Base-by-base conservation (phyloP, 2,329 filamentous ascomycete genomes). In the Phaeosphaeriaceae sp. region DNA sequence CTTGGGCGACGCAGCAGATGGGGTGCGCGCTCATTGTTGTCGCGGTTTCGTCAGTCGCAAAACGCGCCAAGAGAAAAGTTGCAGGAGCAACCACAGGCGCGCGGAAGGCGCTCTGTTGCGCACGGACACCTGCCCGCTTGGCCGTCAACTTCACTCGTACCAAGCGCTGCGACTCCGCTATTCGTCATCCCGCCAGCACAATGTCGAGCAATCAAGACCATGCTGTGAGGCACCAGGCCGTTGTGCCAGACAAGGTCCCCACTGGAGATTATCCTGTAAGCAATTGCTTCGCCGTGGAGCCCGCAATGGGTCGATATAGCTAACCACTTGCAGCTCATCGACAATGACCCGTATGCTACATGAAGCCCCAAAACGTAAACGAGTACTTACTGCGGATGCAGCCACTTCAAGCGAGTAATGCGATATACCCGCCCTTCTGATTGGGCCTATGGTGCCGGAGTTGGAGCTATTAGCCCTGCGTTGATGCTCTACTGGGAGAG, bases 401-500 rank as follows among this genome's bases (percentile, higher is more conserved):
- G 92, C 73, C 95, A 99, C 81, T 90, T 98, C 80, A 92, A 88
- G 80, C 90, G 95, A 76, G 95, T 98, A 19, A 79, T 97, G 64
- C 81, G 88, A 75, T 99, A 99, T 85, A 91, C 93, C 63, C 88
- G 95, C 63, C 83, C 88, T 48, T 91, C 89, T 50, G 95, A 99
- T 80, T 98, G 96, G 80, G 83, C 85, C 42, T 82, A 87, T 67
- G 94, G 89, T 62, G 83, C 85, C 56, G 85, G 83, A 15, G 86
- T 90, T 50, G 89, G 89, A 15, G 87, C 88, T n/a, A 83, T 88
- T 53, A 90, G 88, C 48, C 94, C 95, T 9, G 85, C 85, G 47
- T 81, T 91, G 56, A 89, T 98, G 76, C 84, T 89, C 72, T 79
- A 89, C 65, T 91, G 93, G 86, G 94, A 99, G 83, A 88, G 85